Conservation (phyloP, 192 early-diverging fungal species). For the Backusella tuberculispora region DNA sequence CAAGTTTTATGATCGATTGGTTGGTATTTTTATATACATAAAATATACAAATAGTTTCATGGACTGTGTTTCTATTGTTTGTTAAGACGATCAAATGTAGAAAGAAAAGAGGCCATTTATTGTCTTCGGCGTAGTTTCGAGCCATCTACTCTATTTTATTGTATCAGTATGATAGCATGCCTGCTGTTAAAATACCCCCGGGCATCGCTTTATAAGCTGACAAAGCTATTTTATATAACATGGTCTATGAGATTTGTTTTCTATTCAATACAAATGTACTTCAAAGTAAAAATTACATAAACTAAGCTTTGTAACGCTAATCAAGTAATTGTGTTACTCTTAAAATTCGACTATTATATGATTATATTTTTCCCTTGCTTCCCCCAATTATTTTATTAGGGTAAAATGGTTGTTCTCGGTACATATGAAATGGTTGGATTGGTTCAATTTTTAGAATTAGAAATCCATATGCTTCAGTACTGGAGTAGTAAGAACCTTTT, state of each 20-base stretch:
- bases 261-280: neutral
- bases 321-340: neutral
- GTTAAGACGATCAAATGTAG: neutral
- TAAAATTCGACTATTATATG: conserved; percentile 18
- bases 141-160: neutral
- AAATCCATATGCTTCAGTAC: neutral
- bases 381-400: conserved; percentile 10
- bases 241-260: neutral
- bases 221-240: neutral
- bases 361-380: conserved; percentile 3
- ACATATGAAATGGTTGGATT: neutral
- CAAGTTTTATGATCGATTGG: neutral
- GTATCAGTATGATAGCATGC: neutral
- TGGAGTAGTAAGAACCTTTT: neutral
- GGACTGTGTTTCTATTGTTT: neutral
- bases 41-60: neutral
- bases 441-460: neutral
- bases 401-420: neutral
- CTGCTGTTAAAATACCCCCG: neutral
- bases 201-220: neutral
- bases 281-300: neutral
- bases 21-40: neutral
- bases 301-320: neutral
- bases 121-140: neutral
- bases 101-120: neutral